These are phyloP conservation scores for Phytophthora lateralis DNA, from an alignment of 352 stramenopile genomes.

Conservation along the genomic window DNA sequence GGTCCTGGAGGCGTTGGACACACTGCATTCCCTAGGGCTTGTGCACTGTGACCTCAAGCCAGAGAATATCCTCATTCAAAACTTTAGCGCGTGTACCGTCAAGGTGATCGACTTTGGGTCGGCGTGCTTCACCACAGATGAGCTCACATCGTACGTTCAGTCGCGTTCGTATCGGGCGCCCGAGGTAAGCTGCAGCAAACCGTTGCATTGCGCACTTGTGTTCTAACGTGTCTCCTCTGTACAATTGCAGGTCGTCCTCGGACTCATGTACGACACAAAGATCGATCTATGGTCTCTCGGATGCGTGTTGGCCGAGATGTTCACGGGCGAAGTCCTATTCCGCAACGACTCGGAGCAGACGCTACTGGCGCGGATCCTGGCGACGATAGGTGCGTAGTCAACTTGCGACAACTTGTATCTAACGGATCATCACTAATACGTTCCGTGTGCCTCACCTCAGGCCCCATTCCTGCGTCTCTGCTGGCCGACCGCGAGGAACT, in stretches of 20 bases:
- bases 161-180: conserved; percentile 97
- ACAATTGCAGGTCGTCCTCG: conserved; percentile 91
- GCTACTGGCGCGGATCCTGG: conserved; percentile 93
- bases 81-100: conserved; percentile 92
- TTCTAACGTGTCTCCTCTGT: conserved; percentile 51
- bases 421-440: not conserved
- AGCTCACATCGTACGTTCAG: conserved; percentile 98
- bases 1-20: conserved; percentile 91
- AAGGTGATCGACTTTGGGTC: conserved; percentile 99
- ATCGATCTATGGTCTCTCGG: conserved; percentile 92
- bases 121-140: conserved; percentile 94
- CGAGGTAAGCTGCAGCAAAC: conserved; percentile 71
- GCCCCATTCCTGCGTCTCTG: conserved; percentile 68
- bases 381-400: conserved; percentile 56
- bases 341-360: conserved; percentile 89
- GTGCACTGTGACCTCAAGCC: conserved; percentile 99
- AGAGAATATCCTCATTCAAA: conserved; percentile 95
- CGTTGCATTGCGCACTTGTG: conserved; percentile 21
- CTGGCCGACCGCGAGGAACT: conserved; percentile 57
- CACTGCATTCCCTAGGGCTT: conserved; percentile 90
- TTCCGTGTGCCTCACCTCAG: conserved; percentile 19
- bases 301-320: conserved; percentile 89
- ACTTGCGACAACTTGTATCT: not conserved
- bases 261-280: conserved; percentile 88
- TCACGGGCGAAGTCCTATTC: conserved; percentile 89